phyloP scores from a whole-genome alignment of 176 grass and related monocot genomes.

The Aegilops sharonensis region DNA sequence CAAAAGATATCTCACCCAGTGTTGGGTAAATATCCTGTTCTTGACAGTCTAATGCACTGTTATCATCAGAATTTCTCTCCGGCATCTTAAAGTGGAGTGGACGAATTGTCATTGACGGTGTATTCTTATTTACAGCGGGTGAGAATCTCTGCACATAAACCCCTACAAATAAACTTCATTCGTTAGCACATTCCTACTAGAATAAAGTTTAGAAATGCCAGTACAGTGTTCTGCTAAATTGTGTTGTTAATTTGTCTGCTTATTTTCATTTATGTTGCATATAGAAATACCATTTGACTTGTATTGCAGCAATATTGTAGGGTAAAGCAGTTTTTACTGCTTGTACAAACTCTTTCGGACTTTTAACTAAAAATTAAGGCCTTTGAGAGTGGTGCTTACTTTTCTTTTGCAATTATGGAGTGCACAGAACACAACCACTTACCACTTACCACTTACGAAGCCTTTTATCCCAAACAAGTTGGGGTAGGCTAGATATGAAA shows the following conservation, averaged over 20 bases:
- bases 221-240: background rate
- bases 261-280: background rate
- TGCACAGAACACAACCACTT: background rate
- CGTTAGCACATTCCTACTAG: background rate
- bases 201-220: background rate
- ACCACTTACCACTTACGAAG: too few species aligned
- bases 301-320: background rate
- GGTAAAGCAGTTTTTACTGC: background rate
- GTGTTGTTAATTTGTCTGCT: background rate
- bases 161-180: constrained; percentile 36
- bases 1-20: background rate
- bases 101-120: constrained; percentile 35
- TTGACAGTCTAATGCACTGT: constrained; percentile 33
- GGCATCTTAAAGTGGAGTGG: constrained; percentile 40
- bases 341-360: background rate
- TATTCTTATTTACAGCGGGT: constrained; percentile 37
- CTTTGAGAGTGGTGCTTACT: background rate
- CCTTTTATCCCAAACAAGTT: too few species aligned
- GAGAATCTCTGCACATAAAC: constrained; percentile 52
- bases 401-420: background rate
- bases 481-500: too few species aligned
- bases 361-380: background rate
- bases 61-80: constrained; percentile 28
- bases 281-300: background rate
- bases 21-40: constrained; percentile 23